A percentile compares a stretch with the other conserved stretches of the same genome.
phyloP scores from a whole-genome alignment of 177 flowering plant genomes.

The Vitis hybrid region DNA sequence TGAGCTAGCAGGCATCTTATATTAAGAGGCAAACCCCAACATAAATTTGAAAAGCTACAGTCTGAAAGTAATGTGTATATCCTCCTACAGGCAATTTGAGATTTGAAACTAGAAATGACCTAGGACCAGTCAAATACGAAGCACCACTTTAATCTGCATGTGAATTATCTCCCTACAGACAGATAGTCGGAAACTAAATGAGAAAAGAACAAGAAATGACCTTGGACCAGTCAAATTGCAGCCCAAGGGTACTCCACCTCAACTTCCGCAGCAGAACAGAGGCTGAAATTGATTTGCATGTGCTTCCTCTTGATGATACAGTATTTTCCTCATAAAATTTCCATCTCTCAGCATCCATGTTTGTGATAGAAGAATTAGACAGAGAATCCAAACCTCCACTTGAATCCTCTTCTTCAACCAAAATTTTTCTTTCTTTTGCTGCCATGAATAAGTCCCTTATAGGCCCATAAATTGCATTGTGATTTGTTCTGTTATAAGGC shows the following conservation, averaged over 20 bases:
- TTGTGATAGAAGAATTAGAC: slow-evolving; percentile 6
- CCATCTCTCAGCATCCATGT: slow-evolving; percentile 41
- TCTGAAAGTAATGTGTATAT: no score
- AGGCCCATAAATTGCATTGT: slow-evolving; percentile 82
- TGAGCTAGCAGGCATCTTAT: no score
- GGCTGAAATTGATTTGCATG: slow-evolving; percentile 56
- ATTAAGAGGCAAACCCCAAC: no score
- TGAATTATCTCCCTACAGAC: no score
- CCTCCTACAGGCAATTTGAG: no score
- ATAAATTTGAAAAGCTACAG: no score
- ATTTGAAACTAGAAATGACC: no score
- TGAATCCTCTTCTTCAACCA: slow-evolving; percentile 41
- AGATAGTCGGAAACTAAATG: background rate
- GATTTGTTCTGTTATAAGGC: slow-evolving; percentile 96
- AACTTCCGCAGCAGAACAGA: slow-evolving; percentile 72
- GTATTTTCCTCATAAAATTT: slow-evolving; percentile 36
- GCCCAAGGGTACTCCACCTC: slow-evolving; percentile 97
- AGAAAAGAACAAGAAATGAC: slow-evolving; percentile 31
- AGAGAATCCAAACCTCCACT: slow-evolving; percentile 18
- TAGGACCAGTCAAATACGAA: no score
- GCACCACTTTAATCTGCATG: no score
- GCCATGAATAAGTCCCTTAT: slow-evolving; percentile 60
- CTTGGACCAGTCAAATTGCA: slow-evolving; percentile 99
- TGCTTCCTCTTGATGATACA: slow-evolving; percentile 30
- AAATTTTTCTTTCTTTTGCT: slow-evolving; percentile 49